These are phyloP conservation scores for Tylopilus orsonianus DNA, from an alignment of 1,284 basidiomycete species.

Conservation along the genomic window DNA sequence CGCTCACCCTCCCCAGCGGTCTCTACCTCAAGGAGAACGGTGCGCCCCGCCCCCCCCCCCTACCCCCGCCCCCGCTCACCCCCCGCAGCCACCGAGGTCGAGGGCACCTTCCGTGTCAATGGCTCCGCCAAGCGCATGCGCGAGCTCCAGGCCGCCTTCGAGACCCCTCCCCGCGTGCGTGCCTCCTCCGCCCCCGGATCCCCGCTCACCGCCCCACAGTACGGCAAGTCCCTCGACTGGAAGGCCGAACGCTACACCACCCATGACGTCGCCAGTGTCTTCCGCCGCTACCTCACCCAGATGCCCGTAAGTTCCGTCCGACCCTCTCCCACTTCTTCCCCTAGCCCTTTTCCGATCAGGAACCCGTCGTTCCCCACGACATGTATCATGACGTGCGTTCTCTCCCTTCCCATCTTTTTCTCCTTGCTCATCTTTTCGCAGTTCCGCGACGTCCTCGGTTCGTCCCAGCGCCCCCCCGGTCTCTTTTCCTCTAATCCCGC, in stretches of 20 bases:
- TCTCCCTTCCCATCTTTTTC: slow-evolving; percentile 8
- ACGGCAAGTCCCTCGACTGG: slow-evolving; percentile 94
- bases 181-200: not conserved
- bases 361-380: slow-evolving; percentile 86
- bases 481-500: slow-evolving; percentile 5
- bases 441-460: slow-evolving; percentile 84
- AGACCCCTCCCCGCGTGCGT: slow-evolving; percentile 82
- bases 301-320: slow-evolving; percentile 77
- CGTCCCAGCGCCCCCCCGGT: slow-evolving; percentile 31
- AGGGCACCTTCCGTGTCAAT: slow-evolving; percentile 93
- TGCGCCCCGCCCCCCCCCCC: slow-evolving; percentile 32
- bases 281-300: slow-evolving; percentile 92
- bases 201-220: slow-evolving; percentile 48
- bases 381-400: slow-evolving; percentile 82
- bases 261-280: slow-evolving; percentile 96
- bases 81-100: slow-evolving; percentile 82
- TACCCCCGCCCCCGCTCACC: not conserved
- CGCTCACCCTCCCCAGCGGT: slow-evolving; percentile 50
- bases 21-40: slow-evolving; percentile 90
- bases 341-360: slow-evolving; percentile 44
- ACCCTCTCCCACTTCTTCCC: slow-evolving; percentile 12
- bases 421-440: slow-evolving; percentile 34
- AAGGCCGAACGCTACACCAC: slow-evolving; percentile 81
- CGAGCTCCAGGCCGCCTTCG: slow-evolving; percentile 89
- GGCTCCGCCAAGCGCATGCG: slow-evolving; percentile 95